These are phyloP conservation scores for Malus sylvestris DNA, from an alignment of 306 rosid species.

Conservation along the genomic window DNA sequence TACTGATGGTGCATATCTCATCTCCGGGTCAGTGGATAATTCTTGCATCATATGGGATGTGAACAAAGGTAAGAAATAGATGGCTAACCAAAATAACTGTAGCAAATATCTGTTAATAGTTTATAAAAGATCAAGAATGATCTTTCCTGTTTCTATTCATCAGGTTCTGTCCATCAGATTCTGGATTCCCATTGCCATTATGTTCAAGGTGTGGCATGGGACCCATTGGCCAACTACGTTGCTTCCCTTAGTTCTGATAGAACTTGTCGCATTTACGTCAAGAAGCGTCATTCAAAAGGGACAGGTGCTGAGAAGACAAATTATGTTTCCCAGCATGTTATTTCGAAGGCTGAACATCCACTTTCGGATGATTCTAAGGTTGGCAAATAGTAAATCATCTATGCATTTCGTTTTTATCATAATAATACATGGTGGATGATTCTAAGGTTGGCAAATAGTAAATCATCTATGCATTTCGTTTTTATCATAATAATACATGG, in stretches of 20 bases:
- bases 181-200: constrained; percentile 83
- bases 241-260: constrained; percentile 93
- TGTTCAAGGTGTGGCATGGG: constrained; percentile 99
- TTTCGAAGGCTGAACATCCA: constrained; percentile 68
- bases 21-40: constrained; percentile 94
- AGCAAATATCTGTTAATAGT: constrained; percentile 13
- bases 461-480: constrained; percentile 10
- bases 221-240: constrained; percentile 66
- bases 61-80: constrained; percentile 55
- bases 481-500: background rate
- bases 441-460: constrained; percentile 52
- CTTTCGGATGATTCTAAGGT: constrained; percentile 65
- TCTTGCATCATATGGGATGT: constrained; percentile 91
- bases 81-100: background rate
- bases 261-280: constrained; percentile 73
- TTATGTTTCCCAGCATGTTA: constrained; percentile 69
- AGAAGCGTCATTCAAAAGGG: constrained; percentile 56
- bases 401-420: background rate
- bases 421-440: constrained; percentile 23
- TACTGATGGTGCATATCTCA: constrained; percentile 50
- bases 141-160: constrained; percentile 14
- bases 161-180: constrained; percentile 82
- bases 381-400: constrained; percentile 15
- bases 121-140: constrained; percentile 7
- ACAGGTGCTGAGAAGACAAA: constrained; percentile 58